phyloP scores from a whole-genome alignment of 441 rosid genomes.

The Codiaeum variegatum region DNA sequence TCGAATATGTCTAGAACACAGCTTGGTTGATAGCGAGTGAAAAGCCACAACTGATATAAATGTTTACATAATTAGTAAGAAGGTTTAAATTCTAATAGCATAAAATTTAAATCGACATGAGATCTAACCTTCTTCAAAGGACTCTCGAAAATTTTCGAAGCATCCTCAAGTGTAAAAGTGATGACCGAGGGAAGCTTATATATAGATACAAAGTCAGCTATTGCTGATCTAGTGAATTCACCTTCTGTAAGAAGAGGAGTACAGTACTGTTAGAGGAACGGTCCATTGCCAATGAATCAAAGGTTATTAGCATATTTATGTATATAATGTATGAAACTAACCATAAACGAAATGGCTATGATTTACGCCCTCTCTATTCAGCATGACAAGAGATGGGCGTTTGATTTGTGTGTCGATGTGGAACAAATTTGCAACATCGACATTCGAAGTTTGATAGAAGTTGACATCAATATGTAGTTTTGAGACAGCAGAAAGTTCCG shows the following conservation, averaged over 20 bases:
- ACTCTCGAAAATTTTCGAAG: conserved; percentile 28
- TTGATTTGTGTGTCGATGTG: conserved; percentile 35
- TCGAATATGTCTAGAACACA: conserved; percentile 28
- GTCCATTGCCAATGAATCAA: too few relatives aligned
- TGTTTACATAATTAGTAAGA: background rate
- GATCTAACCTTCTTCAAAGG: conserved; percentile 36
- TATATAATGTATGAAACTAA: conserved; percentile 26
- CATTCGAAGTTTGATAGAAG: conserved; percentile 55
- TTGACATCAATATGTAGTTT: conserved; percentile 44
- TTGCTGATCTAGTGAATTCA: conserved; percentile 43
- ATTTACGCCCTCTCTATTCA: conserved; percentile 24
- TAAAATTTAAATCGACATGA: background rate
- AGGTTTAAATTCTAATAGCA: background rate
- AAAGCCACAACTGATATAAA: conserved; percentile 37
- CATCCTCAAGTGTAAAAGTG: conserved; percentile 27
- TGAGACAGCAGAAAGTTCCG: conserved; percentile 61
- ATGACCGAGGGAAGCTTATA: conserved; percentile 32
- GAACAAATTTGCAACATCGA: conserved; percentile 55
- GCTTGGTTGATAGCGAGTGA: conserved; percentile 25
- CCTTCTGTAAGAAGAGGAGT: conserved; percentile 39
- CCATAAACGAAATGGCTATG: conserved; percentile 30
- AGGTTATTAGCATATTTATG: too few relatives aligned
- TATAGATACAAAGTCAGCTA: conserved; percentile 43
- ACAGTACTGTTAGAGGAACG: background rate
- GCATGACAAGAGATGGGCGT: conserved; percentile 56